phyloP scores from a whole-genome alignment of 192 early-diverging fungal species.

The Paraglomus occultum region DNA sequence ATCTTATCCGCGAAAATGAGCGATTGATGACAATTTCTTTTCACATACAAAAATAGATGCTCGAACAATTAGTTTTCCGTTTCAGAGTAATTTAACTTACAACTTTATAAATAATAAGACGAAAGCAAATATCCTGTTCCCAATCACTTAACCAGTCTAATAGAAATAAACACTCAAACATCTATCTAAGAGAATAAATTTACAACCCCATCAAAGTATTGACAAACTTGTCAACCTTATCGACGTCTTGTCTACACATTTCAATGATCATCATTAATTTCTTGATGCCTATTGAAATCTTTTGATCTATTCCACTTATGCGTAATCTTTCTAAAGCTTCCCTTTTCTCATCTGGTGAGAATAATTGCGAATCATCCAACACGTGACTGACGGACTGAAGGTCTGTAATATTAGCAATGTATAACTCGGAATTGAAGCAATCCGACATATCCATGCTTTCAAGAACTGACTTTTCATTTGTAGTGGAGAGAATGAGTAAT shows the following conservation, averaged over 20 bases:
- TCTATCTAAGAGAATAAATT: neutral
- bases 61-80: no score
- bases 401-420: slow-evolving; percentile 74
- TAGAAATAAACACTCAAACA: no score
- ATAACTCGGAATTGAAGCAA: slow-evolving; percentile 81
- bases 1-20: no score
- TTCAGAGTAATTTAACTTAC: no score
- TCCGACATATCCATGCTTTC: slow-evolving; percentile 85
- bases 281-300: slow-evolving; percentile 85
- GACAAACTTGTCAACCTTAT: slow-evolving; percentile 79
- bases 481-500: slow-evolving; percentile 91
- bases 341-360: slow-evolving; percentile 63
- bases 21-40: no score
- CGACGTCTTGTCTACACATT: slow-evolving; percentile 84
- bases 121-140: no score
- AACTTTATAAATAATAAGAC: no score
- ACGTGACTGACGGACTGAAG: slow-evolving; percentile 72
- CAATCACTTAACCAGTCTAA: no score
- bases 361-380: slow-evolving; percentile 66
- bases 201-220: slow-evolving; percentile 41
- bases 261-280: slow-evolving; percentile 88
- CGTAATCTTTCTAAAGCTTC: slow-evolving; percentile 53
- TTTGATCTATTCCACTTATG: slow-evolving; percentile 50
- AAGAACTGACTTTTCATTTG: slow-evolving; percentile 75
- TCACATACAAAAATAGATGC: no score